phyloP scores from a whole-genome alignment of 352 stramenopile genomes.

The Phytophthora cryptogea region DNA sequence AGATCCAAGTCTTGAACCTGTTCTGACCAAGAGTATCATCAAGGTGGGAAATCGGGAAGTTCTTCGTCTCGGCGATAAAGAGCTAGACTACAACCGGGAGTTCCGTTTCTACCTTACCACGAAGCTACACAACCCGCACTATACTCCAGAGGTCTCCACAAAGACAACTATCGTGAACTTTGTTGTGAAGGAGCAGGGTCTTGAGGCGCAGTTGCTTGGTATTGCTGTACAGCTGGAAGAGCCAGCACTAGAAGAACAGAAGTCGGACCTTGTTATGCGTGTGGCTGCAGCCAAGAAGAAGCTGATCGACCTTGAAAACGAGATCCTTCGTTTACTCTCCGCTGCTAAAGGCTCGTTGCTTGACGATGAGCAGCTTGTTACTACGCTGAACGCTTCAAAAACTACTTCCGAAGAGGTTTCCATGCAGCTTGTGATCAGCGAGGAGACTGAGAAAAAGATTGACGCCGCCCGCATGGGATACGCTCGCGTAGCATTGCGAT shows the following conservation, averaged over 20 bases:
- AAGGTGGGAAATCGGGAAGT: slow-evolving; percentile 94
- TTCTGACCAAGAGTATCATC: slow-evolving; percentile 95
- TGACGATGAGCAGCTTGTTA: slow-evolving; percentile 94
- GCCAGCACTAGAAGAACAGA: slow-evolving; percentile 94
- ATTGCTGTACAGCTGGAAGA: slow-evolving; percentile 95
- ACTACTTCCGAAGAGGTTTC: slow-evolving; percentile 94
- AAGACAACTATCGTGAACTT: slow-evolving; percentile 98
- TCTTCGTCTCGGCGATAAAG: slow-evolving; percentile 94
- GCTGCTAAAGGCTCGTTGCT: slow-evolving; percentile 93
- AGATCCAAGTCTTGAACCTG: slow-evolving; percentile 93
- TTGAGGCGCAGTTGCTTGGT: slow-evolving; percentile 94
- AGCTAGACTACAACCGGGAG: slow-evolving; percentile 94
- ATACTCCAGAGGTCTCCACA: slow-evolving; percentile 94
- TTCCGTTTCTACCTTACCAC: slow-evolving; percentile 97
- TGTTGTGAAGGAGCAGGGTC: slow-evolving; percentile 94
- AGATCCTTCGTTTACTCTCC: slow-evolving; percentile 93
- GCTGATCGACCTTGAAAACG: slow-evolving; percentile 95
- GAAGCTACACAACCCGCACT: slow-evolving; percentile 96
- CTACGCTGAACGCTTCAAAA: slow-evolving; percentile 95
- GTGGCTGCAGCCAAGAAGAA: slow-evolving; percentile 95
- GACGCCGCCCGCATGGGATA: slow-evolving; percentile 94
- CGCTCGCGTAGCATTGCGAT: slow-evolving; percentile 89
- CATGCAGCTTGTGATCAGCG: slow-evolving; percentile 91
- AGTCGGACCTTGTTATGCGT: slow-evolving; percentile 89
- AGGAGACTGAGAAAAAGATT: slow-evolving; percentile 97